Evolutionary conservation across 257 asterid species (phyloP), one percentile per base, ranked within the genome.

Genomic region (Petunia axillaris): DNA sequence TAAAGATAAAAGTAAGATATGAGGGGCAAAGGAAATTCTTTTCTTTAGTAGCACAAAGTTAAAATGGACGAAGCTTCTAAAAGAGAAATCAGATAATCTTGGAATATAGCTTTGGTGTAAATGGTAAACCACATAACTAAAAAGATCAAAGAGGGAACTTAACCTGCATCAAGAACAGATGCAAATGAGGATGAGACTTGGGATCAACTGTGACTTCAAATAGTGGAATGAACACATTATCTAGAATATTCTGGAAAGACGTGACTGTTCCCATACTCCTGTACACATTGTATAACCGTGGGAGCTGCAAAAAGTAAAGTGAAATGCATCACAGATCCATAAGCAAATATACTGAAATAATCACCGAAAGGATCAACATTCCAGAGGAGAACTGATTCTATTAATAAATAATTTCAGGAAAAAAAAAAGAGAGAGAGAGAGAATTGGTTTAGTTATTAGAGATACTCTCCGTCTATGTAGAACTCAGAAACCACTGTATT

Each of bases 201-300:
- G 98, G 98, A 86, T 94, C 91, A 83, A 93, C 94, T 3, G 98
- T 89, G 81, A 89, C 98, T 87, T 94, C 96, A 81, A 94, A 94
- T 67, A 94, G 95, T 53, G 98, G 98, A 88, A 94, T 83, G 93
- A 94, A 94, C 80, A 94, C 88, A 81, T 94, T 94, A 80, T 94
- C 98, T 13, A 94, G 86, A 84, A 94, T 93, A 80, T 89, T 94
- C 89, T 94, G 98, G 71, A 94, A 94, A 80, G 98, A 93, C 78
- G 95, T 94, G 57, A 88, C 97, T 73, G 97, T 93, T 82, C 98
- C 98, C 98, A 94, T 94, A 82, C 96, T 82, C 83, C 89, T 88
- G 95, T 94, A 94, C 84, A 94, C 85, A 82, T 91, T 94, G 92
- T 94, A 94, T 59, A 94, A 83, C 86, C 91, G 90, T 75, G 98